Base-by-base conservation (phyloP, 2,329 filamentous ascomycete species). In the Phyllosticta capitalensis region DNA sequence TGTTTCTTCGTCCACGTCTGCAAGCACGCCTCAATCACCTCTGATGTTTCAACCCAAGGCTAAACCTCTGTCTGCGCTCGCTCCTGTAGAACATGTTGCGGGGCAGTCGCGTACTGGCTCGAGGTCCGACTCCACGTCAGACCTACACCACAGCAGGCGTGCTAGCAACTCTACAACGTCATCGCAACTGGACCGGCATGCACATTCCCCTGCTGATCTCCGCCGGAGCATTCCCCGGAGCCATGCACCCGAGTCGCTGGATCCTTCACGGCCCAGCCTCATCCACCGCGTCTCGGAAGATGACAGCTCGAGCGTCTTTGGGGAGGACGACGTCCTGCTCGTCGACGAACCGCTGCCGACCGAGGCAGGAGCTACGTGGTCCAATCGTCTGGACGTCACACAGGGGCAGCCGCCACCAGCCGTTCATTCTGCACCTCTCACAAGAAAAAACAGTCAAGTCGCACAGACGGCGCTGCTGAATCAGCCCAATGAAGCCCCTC, bases 1-100 rank as follows among this genome's bases (percentile, higher is more conserved):
- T 45, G 38, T n/a, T 17, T 45, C 38, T 45, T 45, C 38, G 14
- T 45, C 38, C 38, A 45, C 38, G n/a, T 71, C 70, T 17, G 60
- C 67, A 52, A 72, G 68, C 62, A 66, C 65, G 5, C 69, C 70
- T 57, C 69, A 65, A 59, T 61, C 19, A 68, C 71, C 3, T 61
- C 68, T 22, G 64, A 63, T 7, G 66, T 68, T 17, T 62, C 69
- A 14, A 38, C 28, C 52, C n/a, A 69, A 67, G 54, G 69, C 71
- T 3, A 65, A 69, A 17, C 67, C 68, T 1, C 69, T 71, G 0
- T 61, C 68, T 26, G 55, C 65, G 5, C 56, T 68, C 1, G 65
- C 56, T 51, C 50, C 65, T 49, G 30, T 53, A 53, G 60, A 61
- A 14, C 56, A 53, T 55, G 58, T 54, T 20, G 55, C 55, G 24